phyloP scores from a whole-genome alignment of 1,139 yeast species.

The Williopsis jadinii region DNA sequence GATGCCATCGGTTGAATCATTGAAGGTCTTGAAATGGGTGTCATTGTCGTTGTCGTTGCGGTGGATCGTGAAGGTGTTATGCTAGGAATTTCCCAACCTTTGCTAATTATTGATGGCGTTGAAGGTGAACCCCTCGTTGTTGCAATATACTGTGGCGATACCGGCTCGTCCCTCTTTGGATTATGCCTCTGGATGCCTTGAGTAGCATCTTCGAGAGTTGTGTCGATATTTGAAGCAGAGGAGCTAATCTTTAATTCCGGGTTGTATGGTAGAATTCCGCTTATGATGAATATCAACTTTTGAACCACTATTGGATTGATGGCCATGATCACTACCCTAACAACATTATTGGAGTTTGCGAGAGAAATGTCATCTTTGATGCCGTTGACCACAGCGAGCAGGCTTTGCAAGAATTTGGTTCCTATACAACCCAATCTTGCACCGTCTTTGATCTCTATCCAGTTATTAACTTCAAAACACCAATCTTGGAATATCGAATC shows the following conservation, averaged over 20 bases:
- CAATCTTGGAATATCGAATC: conserved; percentile 33
- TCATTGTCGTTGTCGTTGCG: conserved; percentile 15
- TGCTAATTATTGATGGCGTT: conserved; percentile 17
- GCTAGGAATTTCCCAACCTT: conserved; percentile 23
- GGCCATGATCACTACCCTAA: conserved; percentile 50
- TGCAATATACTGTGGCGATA: too few relatives aligned
- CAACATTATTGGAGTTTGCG: conserved; percentile 27
- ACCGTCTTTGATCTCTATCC: conserved; percentile 60
- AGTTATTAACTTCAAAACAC: conserved; percentile 50
- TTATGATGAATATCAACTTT: conserved; percentile 46
- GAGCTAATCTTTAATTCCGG: not conserved
- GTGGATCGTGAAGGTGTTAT: conserved; percentile 20
- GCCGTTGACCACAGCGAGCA: conserved; percentile 13
- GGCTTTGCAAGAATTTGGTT: conserved; percentile 17
- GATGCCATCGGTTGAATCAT: conserved; percentile 16
- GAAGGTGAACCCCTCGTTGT: conserved; percentile 9
- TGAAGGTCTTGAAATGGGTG: conserved; percentile 12
- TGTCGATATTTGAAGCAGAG: too few relatives aligned
- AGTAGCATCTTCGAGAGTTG: too few relatives aligned
- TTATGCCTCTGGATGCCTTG: too few relatives aligned
- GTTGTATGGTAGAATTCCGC: conserved; percentile 36
- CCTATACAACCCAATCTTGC: conserved; percentile 22
- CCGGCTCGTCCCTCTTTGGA: too few relatives aligned
- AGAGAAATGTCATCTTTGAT: conserved; percentile 18
- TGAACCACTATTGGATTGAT: conserved; percentile 58